These are phyloP conservation scores for Pseudocercospora crystallina DNA, from an alignment of 2,329 filamentous ascomycete species.

Conservation along the genomic window DNA sequence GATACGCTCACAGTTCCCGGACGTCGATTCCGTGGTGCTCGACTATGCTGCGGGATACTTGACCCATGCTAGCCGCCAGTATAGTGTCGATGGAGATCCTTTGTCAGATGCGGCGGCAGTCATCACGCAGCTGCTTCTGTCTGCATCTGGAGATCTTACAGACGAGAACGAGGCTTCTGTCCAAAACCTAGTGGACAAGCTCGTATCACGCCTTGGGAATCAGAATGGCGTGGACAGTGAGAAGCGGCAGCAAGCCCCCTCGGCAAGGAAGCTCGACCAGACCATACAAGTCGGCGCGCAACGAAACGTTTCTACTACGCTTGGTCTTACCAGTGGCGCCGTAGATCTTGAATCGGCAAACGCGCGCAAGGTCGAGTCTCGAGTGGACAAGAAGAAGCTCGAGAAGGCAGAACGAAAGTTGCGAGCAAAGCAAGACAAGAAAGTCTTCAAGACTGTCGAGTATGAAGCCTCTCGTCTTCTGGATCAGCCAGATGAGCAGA, in stretches of 20 bases:
- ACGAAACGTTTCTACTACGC: constrained; percentile 91
- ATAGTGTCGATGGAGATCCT: constrained; percentile 74
- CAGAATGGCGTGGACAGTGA: constrained; percentile 68
- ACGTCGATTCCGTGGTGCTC: constrained; percentile 39
- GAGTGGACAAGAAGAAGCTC: constrained; percentile 97
- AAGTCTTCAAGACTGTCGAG: constrained; percentile 95
- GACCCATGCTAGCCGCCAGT: constrained; percentile 85
- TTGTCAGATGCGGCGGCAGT: constrained; percentile 79
- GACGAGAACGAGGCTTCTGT: constrained; percentile 73
- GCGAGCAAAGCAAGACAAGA: constrained; percentile 96
- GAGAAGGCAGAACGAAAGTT: constrained; percentile 98
- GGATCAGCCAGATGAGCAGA: constrained; percentile 74
- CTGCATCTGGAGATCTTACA: constrained; percentile 83
- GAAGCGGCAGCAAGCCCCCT: constrained; percentile 68
- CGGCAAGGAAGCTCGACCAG: constrained; percentile 84
- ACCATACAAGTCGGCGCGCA: constrained; percentile 92
- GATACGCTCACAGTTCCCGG: constrained; percentile 37
- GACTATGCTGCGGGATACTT: constrained; percentile 72
- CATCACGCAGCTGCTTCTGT: constrained; percentile 85
- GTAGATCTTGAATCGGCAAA: constrained; percentile 95
- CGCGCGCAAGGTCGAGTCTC: constrained; percentile 89
- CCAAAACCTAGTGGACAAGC: constrained; percentile 81
- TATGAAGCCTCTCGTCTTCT: constrained; percentile 93
- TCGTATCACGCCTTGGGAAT: constrained; percentile 77
- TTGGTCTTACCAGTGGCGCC: constrained; percentile 78